Evolutionary conservation across 495 filamentous ascomycete species (phyloP), one percentile per base, ranked within the genome.

Genomic region (Podospora pseudoanserina): DNA sequence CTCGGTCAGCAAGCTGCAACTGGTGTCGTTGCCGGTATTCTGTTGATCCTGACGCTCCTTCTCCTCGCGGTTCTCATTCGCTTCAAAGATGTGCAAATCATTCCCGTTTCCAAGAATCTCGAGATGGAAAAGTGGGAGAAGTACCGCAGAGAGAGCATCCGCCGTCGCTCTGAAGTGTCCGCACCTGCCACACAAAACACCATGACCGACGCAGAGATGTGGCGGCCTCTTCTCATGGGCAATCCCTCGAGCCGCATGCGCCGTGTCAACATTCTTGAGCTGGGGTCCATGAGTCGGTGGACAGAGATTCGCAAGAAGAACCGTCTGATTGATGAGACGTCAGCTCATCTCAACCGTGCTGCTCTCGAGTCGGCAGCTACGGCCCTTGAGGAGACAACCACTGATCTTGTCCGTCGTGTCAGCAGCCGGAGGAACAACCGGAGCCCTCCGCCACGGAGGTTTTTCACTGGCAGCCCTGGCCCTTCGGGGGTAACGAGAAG

Each of bases 301-400:
- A 88, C 83, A 56, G 89, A 92, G 78, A 90, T 92, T 73, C 80
- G 89, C 69, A 83, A 82, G 74, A 85, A 86, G 77, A 92, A 92
- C 72, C 79, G 79, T 62, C 74, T 92, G 68, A 81, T 88, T 44
- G 82, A 86, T 70, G 70, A 79, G 71, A 71, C 63, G 1, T 72
- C 73, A 18, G 78, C 76, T 53, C 77, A 76, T 68, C 69, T 82
- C 16, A 83, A 83, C 62, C 75, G 77, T 23, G 78, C 77, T 16
- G 74, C 78, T 2, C 73, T 82, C 7, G 75, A 71, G 60, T 60
- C 79, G 54, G 81, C 79, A 20, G 74, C 78, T 1, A 73, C 70
- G 54, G 79, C 77, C 13, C 65, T 79, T 32, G 77, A 70, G 59
- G 73, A 75, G 67, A 74, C 61, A 44, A 68, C 77, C 19, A 75